These are phyloP conservation scores for Obba rivulosa DNA, from an alignment of 768 basidiomycete genomes.

Conservation along the genomic window DNA sequence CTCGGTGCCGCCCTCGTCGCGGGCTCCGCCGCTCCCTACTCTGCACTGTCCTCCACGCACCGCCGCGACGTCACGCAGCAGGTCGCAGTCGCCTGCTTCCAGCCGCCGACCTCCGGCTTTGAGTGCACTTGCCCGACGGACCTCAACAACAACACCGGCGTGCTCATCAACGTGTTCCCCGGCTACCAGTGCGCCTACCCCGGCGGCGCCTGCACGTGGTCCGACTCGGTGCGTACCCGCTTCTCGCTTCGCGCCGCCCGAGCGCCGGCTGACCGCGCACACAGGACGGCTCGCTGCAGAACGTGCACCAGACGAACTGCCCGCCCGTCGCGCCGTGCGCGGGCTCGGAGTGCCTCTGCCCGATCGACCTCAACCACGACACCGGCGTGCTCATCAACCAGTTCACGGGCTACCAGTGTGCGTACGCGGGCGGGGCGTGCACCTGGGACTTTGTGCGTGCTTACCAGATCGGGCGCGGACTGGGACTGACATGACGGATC, in stretches of 20 bases:
- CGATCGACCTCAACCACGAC: conserved; percentile 11
- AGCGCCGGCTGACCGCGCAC: too few relatives aligned
- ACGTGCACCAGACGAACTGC: conserved; percentile 15
- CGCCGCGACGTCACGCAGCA: too few relatives aligned
- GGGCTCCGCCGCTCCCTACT: too few relatives aligned
- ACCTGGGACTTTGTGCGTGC: conserved; percentile 17
- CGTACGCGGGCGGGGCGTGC: conserved; percentile 14
- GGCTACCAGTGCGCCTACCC: conserved; percentile 14
- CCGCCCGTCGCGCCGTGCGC: conserved; percentile 10
- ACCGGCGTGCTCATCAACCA: conserved; percentile 18
- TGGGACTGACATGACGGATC: neutral
- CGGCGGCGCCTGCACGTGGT: conserved; percentile 13
- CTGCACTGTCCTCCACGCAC: too few relatives aligned
- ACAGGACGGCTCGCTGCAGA: conserved; percentile 14
- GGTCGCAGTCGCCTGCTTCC: too few relatives aligned
- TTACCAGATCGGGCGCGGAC: too few relatives aligned
- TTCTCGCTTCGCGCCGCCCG: too few relatives aligned
- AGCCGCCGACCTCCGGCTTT: neutral
- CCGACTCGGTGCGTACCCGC: conserved; percentile 7
- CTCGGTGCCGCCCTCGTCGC: too few relatives aligned
- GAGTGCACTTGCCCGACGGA: conserved; percentile 11
- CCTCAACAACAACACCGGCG: conserved; percentile 6
- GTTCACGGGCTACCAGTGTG: conserved; percentile 21
- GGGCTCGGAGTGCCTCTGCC: conserved; percentile 13
- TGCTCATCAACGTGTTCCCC: conserved; percentile 13